Percentiles rank a stretch among this genome's conserved stretches.
phyloP scores from a whole-genome alignment of 306 rosid species.

The Morella rubra region DNA sequence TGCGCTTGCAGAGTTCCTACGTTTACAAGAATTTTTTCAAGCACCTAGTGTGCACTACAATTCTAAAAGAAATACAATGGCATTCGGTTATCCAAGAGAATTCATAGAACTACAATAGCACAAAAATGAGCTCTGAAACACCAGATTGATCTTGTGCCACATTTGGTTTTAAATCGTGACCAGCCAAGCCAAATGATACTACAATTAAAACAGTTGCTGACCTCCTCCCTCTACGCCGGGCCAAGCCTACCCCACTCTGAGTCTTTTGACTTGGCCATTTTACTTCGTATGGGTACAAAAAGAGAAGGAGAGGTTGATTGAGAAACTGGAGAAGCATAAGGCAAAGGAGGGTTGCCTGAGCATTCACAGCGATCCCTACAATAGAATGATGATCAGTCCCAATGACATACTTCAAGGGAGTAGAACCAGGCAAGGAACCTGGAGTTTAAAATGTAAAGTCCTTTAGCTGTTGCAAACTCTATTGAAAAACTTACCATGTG shows the following conservation, averaged over 20 bases:
- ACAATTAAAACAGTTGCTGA: slow-evolving; percentile 39
- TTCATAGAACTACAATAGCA: too few relatives aligned
- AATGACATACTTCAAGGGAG: slow-evolving; percentile 35
- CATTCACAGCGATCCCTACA: slow-evolving; percentile 42
- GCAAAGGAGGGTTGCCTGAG: slow-evolving; percentile 42
- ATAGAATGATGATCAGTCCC: slow-evolving; percentile 37
- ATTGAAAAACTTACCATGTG: slow-evolving; percentile 52
- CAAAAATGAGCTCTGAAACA: slow-evolving; percentile 17
- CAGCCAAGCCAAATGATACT: slow-evolving; percentile 42
- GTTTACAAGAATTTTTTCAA: too few relatives aligned
- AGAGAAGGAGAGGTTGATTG: slow-evolving; percentile 47
- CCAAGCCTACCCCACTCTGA: slow-evolving; percentile 55
- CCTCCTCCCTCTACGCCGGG: slow-evolving; percentile 86
- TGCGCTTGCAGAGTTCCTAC: too few relatives aligned
- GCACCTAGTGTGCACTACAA: too few relatives aligned
- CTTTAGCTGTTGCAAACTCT: slow-evolving; percentile 15
- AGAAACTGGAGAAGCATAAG: slow-evolving; percentile 45
- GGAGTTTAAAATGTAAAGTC: slow-evolving; percentile 18
- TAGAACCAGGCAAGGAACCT: slow-evolving; percentile 41
- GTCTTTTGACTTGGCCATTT: slow-evolving; percentile 54
- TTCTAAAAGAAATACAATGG: too few relatives aligned
- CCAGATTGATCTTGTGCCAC: slow-evolving; percentile 38
- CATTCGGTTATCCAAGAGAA: too few relatives aligned
- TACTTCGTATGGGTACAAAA: slow-evolving; percentile 43
- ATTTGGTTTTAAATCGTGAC: slow-evolving; percentile 42